A percentile compares a stretch with the other conserved stretches of the same genome.
These are phyloP conservation scores for Arthrinium puccinioides DNA, from an alignment of 2,329 filamentous ascomycete genomes.

Conservation along the genomic window DNA sequence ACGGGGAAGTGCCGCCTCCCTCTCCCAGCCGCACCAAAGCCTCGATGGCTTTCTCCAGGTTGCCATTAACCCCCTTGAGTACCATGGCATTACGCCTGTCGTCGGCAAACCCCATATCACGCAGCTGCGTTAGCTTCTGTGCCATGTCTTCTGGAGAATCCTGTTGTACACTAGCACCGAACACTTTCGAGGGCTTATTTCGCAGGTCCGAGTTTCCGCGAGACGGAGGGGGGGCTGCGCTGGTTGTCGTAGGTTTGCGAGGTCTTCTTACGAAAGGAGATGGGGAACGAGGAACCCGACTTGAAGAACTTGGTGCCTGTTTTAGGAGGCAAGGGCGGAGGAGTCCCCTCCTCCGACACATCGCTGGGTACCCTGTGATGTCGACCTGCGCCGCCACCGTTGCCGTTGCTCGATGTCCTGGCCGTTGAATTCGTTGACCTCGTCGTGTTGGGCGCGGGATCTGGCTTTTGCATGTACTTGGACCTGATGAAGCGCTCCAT, in stretches of 20 bases:
- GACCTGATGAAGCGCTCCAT: constrained; percentile 94
- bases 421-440: neutral
- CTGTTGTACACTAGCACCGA: constrained; percentile 60
- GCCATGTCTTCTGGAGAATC: constrained; percentile 56
- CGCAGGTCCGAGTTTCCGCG: constrained; percentile 29
- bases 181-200: constrained; percentile 61
- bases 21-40: constrained; percentile 78
- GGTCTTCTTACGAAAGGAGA: constrained; percentile 54
- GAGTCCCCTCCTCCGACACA: constrained; percentile 49
- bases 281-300: constrained; percentile 61
- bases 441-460: too few species aligned
- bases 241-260: constrained; percentile 21
- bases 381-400: constrained; percentile 24
- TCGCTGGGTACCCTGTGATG: constrained; percentile 34
- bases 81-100: constrained; percentile 74
- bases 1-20: constrained; percentile 39
- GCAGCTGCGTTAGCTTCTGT: constrained; percentile 66
- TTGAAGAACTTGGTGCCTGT: constrained; percentile 55
- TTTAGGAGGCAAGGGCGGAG: constrained; percentile 56
- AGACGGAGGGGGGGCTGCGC: constrained; percentile 17
- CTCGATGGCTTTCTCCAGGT: constrained; percentile 80
- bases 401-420: constrained; percentile 23
- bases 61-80: constrained; percentile 75
- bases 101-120: constrained; percentile 89
- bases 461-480: constrained; percentile 67